Conservation (phyloP, 129 eudicot genomes). For the Flaveria trinervia region DNA sequence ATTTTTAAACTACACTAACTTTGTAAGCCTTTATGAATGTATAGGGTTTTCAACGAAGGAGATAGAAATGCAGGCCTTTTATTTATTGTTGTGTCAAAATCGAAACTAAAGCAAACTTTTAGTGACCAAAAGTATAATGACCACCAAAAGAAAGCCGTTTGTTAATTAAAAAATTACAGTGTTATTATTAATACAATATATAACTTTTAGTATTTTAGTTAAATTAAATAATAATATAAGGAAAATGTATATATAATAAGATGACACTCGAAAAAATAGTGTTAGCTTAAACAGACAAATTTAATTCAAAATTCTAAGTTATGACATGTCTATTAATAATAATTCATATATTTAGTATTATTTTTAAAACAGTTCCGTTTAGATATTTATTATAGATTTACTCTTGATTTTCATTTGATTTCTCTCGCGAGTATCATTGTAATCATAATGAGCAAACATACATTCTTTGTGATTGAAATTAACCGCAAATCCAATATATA, state of each 20-base stretch:
- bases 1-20: not conserved
- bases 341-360: too few relatives aligned
- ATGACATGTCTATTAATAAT: too few relatives aligned
- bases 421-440: too few relatives aligned
- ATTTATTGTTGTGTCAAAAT: not conserved
- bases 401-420: too few relatives aligned
- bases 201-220: not conserved
- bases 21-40: not conserved
- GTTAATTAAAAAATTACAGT: not conserved
- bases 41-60: not conserved
- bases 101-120: not conserved
- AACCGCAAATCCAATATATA: too few relatives aligned
- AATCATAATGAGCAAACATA: too few relatives aligned
- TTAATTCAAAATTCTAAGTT: too few relatives aligned
- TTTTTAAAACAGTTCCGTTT: too few relatives aligned
- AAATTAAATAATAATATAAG: not conserved
- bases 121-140: constrained; percentile 4
- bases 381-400: too few relatives aligned
- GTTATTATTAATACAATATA: not conserved
- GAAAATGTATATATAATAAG: not conserved
- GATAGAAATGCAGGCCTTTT: not conserved
- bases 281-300: too few relatives aligned
- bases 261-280: too few relatives aligned
- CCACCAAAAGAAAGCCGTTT: not conserved
- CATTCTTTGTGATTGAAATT: too few relatives aligned